Conservation (phyloP, 2,329 filamentous ascomycete species). For the Exophiala calicioides region DNA sequence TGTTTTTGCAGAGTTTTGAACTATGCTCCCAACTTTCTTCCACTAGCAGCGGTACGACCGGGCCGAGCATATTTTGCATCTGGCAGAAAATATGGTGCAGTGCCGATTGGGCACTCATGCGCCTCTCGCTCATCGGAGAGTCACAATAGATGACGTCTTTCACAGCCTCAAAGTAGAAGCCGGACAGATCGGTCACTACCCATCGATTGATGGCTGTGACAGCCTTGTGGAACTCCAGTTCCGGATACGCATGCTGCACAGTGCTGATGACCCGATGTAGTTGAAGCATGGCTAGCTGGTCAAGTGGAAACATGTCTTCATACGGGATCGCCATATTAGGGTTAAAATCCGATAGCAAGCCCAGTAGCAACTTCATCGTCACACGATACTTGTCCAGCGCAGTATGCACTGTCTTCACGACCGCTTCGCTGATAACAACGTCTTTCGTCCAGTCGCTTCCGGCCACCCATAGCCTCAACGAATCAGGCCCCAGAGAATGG, state of each 20-base stretch:
- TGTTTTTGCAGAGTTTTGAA: constrained; percentile 62
- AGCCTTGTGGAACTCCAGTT: constrained; percentile 81
- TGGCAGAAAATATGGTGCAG: constrained; percentile 66
- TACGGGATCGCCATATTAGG: constrained; percentile 42
- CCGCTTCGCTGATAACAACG: constrained; percentile 74
- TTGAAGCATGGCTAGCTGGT: constrained; percentile 76
- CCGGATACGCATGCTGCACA: constrained; percentile 65
- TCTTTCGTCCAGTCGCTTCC: constrained; percentile 90
- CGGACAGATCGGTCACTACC: constrained; percentile 79
- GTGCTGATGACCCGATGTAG: constrained; percentile 65
- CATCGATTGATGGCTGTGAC: constrained; percentile 74
- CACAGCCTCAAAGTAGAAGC: constrained; percentile 89
- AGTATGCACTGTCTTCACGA: constrained; percentile 74
- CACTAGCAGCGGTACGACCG: constrained; percentile 78
- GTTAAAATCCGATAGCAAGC: constrained; percentile 64
- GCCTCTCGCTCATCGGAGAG: constrained; percentile 63
- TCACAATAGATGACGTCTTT: constrained; percentile 93
- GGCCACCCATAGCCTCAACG: constrained; percentile 85
- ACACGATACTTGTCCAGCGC: constrained; percentile 83
- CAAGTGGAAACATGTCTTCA: constrained; percentile 50
- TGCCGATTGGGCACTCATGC: constrained; percentile 58
- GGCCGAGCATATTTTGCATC: constrained; percentile 75
- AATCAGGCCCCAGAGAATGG: constrained; percentile 73
- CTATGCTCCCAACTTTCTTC: constrained; percentile 85
- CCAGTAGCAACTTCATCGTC: constrained; percentile 87